Evolutionary conservation across 352 stramenopile genomes (phyloP).

Genomic region (Thalassiosira mediterranea): DNA sequence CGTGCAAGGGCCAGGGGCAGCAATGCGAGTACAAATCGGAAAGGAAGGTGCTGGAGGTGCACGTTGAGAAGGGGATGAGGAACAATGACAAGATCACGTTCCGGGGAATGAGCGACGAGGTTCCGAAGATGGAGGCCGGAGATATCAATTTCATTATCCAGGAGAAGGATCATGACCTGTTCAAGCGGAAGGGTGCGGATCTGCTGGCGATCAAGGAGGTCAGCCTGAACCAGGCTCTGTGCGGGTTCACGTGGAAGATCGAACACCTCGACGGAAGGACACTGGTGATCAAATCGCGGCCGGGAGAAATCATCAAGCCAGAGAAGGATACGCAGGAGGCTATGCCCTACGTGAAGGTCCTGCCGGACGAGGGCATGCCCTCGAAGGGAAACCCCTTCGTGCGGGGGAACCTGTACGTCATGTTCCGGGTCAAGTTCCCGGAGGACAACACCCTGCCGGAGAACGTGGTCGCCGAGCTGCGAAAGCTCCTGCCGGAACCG

Average conservation of each 20-base stretch:
- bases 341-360: slow-evolving; percentile 88
- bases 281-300: slow-evolving; percentile 91
- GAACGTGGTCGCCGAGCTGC: slow-evolving; percentile 79
- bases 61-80: slow-evolving; percentile 98
- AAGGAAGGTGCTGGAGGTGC: slow-evolving; percentile 97
- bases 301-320: slow-evolving; percentile 90
- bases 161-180: slow-evolving; percentile 95
- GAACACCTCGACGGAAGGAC: slow-evolving; percentile 91
- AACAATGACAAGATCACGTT: slow-evolving; percentile 98
- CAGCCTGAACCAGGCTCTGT: slow-evolving; percentile 92
- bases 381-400: slow-evolving; percentile 97
- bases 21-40: slow-evolving; percentile 94
- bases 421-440: slow-evolving; percentile 93
- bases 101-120: slow-evolving; percentile 94
- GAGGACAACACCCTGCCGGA: slow-evolving; percentile 64
- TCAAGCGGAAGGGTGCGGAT: slow-evolving; percentile 96
- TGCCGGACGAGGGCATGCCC: slow-evolving; percentile 97
- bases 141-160: slow-evolving; percentile 98
- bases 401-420: slow-evolving; percentile 97
- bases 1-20: slow-evolving; percentile 91
- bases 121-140: slow-evolving; percentile 88
- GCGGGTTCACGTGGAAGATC: slow-evolving; percentile 90
- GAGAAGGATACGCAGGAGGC: slow-evolving; percentile 75
- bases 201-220: slow-evolving; percentile 96
- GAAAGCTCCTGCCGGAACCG: slow-evolving; percentile 84